Base-by-base conservation (phyloP, 352 stramenopile species). In the Pythium utonaiense region DNA sequence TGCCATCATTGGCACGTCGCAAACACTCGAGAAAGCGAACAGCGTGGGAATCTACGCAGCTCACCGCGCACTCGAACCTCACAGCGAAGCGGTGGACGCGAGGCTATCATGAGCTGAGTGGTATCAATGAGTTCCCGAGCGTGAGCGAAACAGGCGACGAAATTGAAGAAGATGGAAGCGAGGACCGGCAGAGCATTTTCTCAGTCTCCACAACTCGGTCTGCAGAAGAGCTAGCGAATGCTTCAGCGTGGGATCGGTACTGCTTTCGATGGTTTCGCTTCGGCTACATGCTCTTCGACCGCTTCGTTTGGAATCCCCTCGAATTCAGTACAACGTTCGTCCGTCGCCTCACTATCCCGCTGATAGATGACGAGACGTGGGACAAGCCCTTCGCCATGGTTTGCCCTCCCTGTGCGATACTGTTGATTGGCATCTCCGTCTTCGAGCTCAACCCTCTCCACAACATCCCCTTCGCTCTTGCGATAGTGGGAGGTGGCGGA, bases 301-400 rank as follows among this genome's bases (percentile, higher is more conserved):
- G 59, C 7, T 75, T 77, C n/a, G 22, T 93, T 19, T 93, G 84
- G 84, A 78, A 72, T 19, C 84, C 82, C 9, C 75, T 93, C 27
- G 80, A 90, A 56, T 74, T 90, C 47, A 56, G 67, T 28, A 89
- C 74, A 4, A 86, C 86, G 10, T 89, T 91, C 52, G 34, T 88
- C 9, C 73, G 84, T 17, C 74, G 82, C 14, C 64, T 93, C 27
- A 89, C 80, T 5, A 93, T 93, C 36, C 84, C 84, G 4, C 62
- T 93, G 13, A 75, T 93, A 22, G 78, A 91, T 28, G 78, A 91
- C 38, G 84, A 93, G 24, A 89, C 82, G 1, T 93, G 84, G 84
- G 68, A 93, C 59, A 91, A 91, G 50, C 78, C 75, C 36, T 77
- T 91, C 47, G 70, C 78, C 1, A 72, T 89, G 19, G 69, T 85